Evolutionary conservation across 768 basidiomycete genomes (phyloP), one percentile per base, ranked within the genome.

Genomic region (Boletellus ananas): DNA sequence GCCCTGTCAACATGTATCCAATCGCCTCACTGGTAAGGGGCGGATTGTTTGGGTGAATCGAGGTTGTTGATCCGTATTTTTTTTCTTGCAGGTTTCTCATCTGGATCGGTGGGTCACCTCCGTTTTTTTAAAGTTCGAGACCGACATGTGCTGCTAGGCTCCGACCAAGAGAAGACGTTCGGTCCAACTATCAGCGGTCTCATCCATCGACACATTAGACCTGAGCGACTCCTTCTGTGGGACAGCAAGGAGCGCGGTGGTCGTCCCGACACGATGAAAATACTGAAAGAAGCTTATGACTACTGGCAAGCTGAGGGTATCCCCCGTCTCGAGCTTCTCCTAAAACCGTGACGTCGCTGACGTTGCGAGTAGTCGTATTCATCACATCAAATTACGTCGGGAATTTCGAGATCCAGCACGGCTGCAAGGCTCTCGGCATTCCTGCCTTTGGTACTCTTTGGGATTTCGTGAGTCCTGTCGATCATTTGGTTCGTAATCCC

Each of bases 321-420:
- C 55, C 20, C 13, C 10, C 16, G 6, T 36, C 27, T 43, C 40
- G 14, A 34, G 40, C 37, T 41, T 17, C 47, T 18, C 29, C 18
- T 7, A 8, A 13, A n/a, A 34, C 40, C 14, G 8, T 36, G 23
- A 11, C 18, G 13, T 48, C 27, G 50, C 38, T 53, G 18, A 47
- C 7, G 3, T 52, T 35, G 11, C 43, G 21, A 17, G 27, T 31
- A 82, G 83, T 90, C 39, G 82, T 90, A 23, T 87, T 90, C 68
- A 86, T 90, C 66, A 90, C 87, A 8, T 89, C 87, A n/a, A 90
- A 90, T 70, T 84, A 78, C 58, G 75, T 81, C 35, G 87, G 87
- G 25, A 90, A 90, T 66, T 73, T 77, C 13, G 87, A 90, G 60
- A 84, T 90, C 52, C 88, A 87, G 78, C 74, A 85, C 63, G 87